Evolutionary conservation across 768 basidiomycete genomes (phyloP).

Genomic region (Agaricus bisporus): DNA sequence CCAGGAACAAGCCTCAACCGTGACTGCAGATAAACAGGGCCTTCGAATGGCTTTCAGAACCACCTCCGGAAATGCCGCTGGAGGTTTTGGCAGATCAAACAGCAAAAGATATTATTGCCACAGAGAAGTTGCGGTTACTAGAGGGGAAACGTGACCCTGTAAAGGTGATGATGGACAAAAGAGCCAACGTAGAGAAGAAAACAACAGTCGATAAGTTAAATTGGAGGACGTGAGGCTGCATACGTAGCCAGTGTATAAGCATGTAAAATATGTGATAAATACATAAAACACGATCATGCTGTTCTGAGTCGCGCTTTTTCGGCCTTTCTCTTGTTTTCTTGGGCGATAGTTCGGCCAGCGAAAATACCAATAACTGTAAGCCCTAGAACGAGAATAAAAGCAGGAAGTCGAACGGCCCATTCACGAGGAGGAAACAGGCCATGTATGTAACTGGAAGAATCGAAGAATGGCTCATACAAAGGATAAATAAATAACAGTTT

Average conservation of each 20-base stretch:
- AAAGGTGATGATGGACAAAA: neutral
- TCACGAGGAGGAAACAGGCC: constrained; percentile 80
- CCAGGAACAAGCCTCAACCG: neutral
- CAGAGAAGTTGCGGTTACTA: constrained; percentile 59
- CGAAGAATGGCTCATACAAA: constrained; percentile 68
- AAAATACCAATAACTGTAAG: constrained; percentile 77
- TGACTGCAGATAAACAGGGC: constrained; percentile 46
- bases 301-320: constrained; percentile 56
- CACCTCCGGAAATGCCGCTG: constrained; percentile 37
- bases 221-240: constrained; percentile 3
- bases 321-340: constrained; percentile 66
- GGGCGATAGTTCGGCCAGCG: constrained; percentile 68
- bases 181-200: constrained; percentile 9
- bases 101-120: constrained; percentile 58
- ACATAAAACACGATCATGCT: constrained; percentile 33
- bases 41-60: constrained; percentile 43
- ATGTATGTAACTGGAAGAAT: constrained; percentile 67
- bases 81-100: constrained; percentile 50
- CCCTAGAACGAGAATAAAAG: constrained; percentile 75
- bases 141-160: constrained; percentile 29
- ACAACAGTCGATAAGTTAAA: constrained; percentile 3
- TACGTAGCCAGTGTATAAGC: neutral
- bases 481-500: constrained; percentile 10
- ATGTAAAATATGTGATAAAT: constrained; percentile 4
- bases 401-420: constrained; percentile 88